Evolutionary conservation across 2,329 filamentous ascomycete species (phyloP).

Genomic region (Macrophomina phaseolina): DNA sequence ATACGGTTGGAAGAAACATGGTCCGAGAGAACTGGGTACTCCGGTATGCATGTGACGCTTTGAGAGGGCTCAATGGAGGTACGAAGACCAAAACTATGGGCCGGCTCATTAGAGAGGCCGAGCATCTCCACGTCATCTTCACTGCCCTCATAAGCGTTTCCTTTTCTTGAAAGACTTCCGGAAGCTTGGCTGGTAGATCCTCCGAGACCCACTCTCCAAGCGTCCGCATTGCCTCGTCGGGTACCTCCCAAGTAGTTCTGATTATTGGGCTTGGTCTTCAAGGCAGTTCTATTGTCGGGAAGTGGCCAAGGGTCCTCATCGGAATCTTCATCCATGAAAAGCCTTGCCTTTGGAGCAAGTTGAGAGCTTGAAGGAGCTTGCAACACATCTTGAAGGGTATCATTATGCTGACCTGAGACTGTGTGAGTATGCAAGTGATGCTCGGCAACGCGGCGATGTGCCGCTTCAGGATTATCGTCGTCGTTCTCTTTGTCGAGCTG

Average conservation of each 20-base stretch:
- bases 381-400: too few species aligned
- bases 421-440: too few species aligned
- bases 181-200: too few species aligned
- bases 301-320: slow-evolving; percentile 4
- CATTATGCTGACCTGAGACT: too few species aligned
- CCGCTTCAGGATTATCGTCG: too few species aligned
- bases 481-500: too few species aligned
- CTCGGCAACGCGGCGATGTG: too few species aligned
- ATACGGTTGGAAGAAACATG: background rate
- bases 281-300: background rate
- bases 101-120: background rate
- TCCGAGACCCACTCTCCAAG: too few species aligned
- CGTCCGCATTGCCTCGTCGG: too few species aligned
- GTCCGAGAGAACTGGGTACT: background rate
- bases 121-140: background rate
- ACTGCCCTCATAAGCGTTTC: background rate
- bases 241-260: too few species aligned
- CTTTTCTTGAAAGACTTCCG: too few species aligned
- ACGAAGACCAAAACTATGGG: too few species aligned
- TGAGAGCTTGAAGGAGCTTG: background rate
- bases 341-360: background rate
- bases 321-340: slow-evolving; percentile 16
- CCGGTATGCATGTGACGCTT: background rate
- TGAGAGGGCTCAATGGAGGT: background rate
- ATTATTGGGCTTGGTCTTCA: background rate